Conservation (phyloP, 2,329 filamentous ascomycete species). For the Trichoderma endophyticum region DNA sequence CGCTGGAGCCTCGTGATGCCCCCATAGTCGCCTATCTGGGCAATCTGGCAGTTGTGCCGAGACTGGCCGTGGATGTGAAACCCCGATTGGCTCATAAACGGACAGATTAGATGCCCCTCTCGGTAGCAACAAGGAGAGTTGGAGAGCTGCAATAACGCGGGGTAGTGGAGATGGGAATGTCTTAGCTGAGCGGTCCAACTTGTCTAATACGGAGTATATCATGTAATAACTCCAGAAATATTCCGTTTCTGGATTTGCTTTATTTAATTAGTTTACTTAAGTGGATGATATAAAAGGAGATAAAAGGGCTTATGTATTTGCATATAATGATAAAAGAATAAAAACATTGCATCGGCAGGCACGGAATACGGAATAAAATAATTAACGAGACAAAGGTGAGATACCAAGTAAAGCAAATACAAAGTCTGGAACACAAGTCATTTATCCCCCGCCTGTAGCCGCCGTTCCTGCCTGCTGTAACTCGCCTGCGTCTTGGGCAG, state of each 20-base stretch:
- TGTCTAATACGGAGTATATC: neutral
- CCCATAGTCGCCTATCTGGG: conserved; percentile 10
- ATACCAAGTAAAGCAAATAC: neutral
- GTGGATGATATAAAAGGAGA: neutral
- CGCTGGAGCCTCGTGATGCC: neutral
- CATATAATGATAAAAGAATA: neutral
- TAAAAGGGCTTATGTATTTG: neutral
- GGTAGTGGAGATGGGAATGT: conserved; percentile 12
- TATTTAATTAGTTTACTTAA: neutral
- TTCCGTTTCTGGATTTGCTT: neutral
- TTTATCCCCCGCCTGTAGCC: neutral
- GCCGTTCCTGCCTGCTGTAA: neutral
- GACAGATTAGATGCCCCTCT: conserved; percentile 7
- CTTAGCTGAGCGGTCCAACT: neutral
- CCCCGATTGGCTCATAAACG: conserved; percentile 7
- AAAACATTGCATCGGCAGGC: neutral
- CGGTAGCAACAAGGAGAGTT: neutral
- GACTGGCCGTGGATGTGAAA: conserved; percentile 3
- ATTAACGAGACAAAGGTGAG: neutral
- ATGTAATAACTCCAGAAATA: neutral
- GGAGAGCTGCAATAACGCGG: conserved; percentile 1
- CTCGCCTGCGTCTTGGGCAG: neutral
- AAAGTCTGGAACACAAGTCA: neutral
- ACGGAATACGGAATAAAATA: neutral
- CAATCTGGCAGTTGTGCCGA: conserved; percentile 14